phyloP scores from a whole-genome alignment of 1,139 yeast species.

The Taphrina confusa region DNA sequence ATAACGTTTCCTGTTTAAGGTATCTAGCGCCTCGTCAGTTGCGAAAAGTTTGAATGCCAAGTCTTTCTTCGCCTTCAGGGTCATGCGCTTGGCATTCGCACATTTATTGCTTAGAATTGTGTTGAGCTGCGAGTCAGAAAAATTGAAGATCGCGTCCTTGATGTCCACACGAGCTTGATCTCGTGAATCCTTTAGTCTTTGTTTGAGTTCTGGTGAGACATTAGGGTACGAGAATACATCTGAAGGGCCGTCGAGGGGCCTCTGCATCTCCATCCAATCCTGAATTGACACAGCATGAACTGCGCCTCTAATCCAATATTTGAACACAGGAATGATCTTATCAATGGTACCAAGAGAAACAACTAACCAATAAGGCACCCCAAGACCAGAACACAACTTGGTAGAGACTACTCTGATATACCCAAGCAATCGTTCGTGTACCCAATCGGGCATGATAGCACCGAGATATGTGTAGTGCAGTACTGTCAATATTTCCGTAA shows the following conservation, averaged over 20 bases:
- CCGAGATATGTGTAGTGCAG: constrained; percentile 31
- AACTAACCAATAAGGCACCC: constrained; percentile 22
- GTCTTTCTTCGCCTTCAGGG: constrained; percentile 22
- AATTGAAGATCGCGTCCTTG: constrained; percentile 23
- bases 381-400: constrained; percentile 25
- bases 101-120: constrained; percentile 21
- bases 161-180: constrained; percentile 23
- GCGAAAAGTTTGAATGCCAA: constrained; percentile 29
- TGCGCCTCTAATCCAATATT: constrained; percentile 29
- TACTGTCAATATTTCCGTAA: constrained; percentile 18
- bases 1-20: constrained; percentile 25
- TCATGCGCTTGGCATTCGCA: constrained; percentile 11
- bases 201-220: constrained; percentile 20
- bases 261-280: constrained; percentile 32
- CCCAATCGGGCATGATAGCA: constrained; percentile 33
- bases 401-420: constrained; percentile 24
- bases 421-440: constrained; percentile 24
- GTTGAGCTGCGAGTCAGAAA: constrained; percentile 27
- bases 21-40: constrained; percentile 28
- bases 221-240: constrained; percentile 7
- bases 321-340: constrained; percentile 29
- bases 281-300: constrained; percentile 11
- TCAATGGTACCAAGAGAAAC: constrained; percentile 27
- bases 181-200: constrained; percentile 18
- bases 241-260: constrained; percentile 21